phyloP scores from a whole-genome alignment of 164 flowering plant genomes.

The Vitis amurensis region DNA sequence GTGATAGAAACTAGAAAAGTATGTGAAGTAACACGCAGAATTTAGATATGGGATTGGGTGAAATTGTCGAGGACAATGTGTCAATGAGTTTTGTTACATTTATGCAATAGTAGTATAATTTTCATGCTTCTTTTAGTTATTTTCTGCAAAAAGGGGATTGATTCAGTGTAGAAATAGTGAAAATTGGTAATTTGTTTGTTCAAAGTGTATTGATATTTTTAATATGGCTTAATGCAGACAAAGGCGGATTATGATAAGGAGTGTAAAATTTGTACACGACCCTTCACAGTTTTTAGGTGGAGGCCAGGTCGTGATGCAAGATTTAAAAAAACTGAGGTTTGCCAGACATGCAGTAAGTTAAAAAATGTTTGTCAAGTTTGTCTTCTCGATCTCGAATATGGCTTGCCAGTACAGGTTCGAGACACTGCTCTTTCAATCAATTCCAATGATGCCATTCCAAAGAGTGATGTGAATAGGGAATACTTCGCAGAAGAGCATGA shows the following conservation, averaged over 20 bases:
- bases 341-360: slow-evolving; percentile 93
- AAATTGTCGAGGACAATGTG: too few species aligned
- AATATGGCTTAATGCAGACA: slow-evolving; percentile 44
- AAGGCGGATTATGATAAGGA: slow-evolving; percentile 88
- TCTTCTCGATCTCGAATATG: slow-evolving; percentile 92
- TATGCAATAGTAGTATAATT: too few species aligned
- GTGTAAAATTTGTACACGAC: slow-evolving; percentile 92
- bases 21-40: too few species aligned
- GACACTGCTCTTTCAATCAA: slow-evolving; percentile 84
- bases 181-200: too few species aligned
- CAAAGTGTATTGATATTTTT: not conserved
- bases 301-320: slow-evolving; percentile 98
- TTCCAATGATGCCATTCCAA: slow-evolving; percentile 88
- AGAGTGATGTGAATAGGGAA: slow-evolving; percentile 96
- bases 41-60: too few species aligned
- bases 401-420: slow-evolving; percentile 95
- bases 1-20: too few species aligned
- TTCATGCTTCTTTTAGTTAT: too few species aligned
- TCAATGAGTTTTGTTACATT: too few species aligned
- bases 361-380: slow-evolving; percentile 98
- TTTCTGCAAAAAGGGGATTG: too few species aligned
- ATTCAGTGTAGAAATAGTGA: too few species aligned
- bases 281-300: slow-evolving; percentile 96
- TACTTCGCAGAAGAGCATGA: slow-evolving; percentile 97
- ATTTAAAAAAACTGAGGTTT: slow-evolving; percentile 81